These are phyloP conservation scores for Tilletiopsis washingtonensis DNA, from an alignment of 1,284 basidiomycete species.

Conservation along the genomic window DNA sequence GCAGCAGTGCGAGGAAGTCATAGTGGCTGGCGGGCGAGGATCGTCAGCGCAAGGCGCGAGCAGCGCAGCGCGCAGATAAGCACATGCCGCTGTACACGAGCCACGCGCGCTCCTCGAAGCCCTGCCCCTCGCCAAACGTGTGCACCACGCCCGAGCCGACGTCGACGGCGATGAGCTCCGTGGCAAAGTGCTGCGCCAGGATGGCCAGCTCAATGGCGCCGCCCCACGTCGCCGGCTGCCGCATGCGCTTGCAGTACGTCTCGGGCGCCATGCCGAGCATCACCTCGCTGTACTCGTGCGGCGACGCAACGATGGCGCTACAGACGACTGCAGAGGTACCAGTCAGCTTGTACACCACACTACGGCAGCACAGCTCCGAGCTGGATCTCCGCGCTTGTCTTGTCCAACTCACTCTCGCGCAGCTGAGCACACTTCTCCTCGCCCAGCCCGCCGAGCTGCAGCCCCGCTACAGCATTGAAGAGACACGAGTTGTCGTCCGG, in stretches of 20 bases:
- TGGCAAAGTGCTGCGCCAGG: conserved; percentile 14
- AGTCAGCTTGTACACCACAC: background rate
- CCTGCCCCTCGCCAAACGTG: conserved; percentile 23
- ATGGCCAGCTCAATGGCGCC: conserved; percentile 32
- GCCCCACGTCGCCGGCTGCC: conserved; percentile 15
- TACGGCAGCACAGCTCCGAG: too few relatives aligned
- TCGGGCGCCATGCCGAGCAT: conserved; percentile 15
- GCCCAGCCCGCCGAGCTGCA: conserved; percentile 12
- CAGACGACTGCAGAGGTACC: conserved; percentile 8
- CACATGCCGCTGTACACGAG: conserved; percentile 28
- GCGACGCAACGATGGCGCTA: conserved; percentile 12
- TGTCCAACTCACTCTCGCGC: conserved; percentile 7
- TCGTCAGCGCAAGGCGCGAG: background rate
- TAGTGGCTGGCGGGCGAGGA: conserved; percentile 14
- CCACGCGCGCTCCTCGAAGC: conserved; percentile 12
- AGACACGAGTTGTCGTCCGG: conserved; percentile 38
- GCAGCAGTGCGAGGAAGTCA: conserved; percentile 22
- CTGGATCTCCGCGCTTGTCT: too few relatives aligned
- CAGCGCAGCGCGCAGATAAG: background rate
- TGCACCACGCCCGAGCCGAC: conserved; percentile 19
- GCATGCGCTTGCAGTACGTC: conserved; percentile 1
- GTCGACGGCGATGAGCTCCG: conserved; percentile 23
- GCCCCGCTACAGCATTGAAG: conserved; percentile 20
- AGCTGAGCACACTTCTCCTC: conserved; percentile 9
- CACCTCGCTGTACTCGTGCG: conserved; percentile 17